These are phyloP conservation scores for Amphicarpaea edgeworthii DNA, from an alignment of 306 rosid species.

Conservation along the genomic window DNA sequence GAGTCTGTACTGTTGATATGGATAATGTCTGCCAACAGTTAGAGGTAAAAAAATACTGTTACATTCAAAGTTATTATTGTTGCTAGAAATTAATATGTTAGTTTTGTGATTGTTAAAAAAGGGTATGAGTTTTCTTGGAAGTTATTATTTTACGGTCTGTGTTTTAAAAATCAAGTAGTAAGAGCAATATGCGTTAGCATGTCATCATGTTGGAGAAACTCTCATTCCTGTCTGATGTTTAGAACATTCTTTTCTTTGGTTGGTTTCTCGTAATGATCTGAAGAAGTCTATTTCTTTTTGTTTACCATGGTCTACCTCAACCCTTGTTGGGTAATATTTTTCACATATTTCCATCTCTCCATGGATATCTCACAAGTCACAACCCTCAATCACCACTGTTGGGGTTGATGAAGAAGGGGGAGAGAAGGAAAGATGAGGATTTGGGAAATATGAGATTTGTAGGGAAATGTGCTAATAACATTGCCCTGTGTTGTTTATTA, in stretches of 20 bases:
- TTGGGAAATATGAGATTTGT: not conserved
- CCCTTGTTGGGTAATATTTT: not conserved
- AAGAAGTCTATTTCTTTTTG: not conserved
- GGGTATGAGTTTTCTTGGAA: slow-evolving; percentile 3
- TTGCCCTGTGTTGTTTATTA: not conserved
- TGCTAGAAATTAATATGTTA: too few species aligned
- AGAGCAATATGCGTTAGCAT: too few species aligned
- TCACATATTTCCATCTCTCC: not conserved
- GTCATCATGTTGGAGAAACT: not conserved
- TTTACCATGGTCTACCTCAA: not conserved
- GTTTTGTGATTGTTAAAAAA: too few species aligned
- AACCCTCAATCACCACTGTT: not conserved
- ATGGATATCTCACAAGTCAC: not conserved
- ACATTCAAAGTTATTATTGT: too few species aligned
- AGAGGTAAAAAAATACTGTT: too few species aligned
- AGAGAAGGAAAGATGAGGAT: not conserved
- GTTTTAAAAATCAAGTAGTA: not conserved
- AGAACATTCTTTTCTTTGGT: slow-evolving; percentile 28
- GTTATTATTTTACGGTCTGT: not conserved
- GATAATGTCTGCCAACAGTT: slow-evolving; percentile 79
- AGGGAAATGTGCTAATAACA: slow-evolving; percentile 9
- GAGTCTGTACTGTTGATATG: slow-evolving; percentile 92
- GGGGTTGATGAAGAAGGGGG: not conserved
- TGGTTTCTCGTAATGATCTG: slow-evolving; percentile 1
- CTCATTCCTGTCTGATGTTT: slow-evolving; percentile 17